Percentiles rank a stretch among this genome's conserved stretches.
These are phyloP conservation scores for Ogataea nonfermentans DNA, from an alignment of 805 yeast species.

Conservation along the genomic window DNA sequence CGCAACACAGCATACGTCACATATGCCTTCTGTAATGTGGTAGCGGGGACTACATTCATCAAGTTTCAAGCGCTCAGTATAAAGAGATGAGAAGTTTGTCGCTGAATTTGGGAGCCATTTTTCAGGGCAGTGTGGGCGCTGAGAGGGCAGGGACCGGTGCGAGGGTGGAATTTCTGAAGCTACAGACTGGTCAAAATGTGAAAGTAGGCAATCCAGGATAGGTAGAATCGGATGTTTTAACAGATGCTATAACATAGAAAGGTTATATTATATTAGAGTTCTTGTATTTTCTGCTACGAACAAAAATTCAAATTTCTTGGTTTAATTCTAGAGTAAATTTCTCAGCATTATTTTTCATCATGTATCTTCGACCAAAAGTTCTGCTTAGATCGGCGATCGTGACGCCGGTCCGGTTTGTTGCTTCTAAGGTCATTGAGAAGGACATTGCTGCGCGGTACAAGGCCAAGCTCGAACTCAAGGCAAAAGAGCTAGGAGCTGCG, in stretches of 20 bases:
- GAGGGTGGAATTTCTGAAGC: slow-evolving; percentile 1
- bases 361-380: slow-evolving; percentile 5
- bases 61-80: background rate
- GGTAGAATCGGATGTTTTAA: too few relatives aligned
- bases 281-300: too few relatives aligned
- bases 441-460: slow-evolving; percentile 39
- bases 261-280: too few relatives aligned
- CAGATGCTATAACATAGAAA: too few relatives aligned
- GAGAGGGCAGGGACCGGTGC: slow-evolving; percentile 5
- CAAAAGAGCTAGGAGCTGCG: slow-evolving; percentile 41
- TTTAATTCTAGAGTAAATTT: too few relatives aligned
- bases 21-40: slow-evolving; percentile 2
- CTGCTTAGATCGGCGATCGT: slow-evolving; percentile 8
- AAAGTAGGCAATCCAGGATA: too few relatives aligned
- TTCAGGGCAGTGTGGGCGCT: slow-evolving; percentile 2
- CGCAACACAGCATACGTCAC: too few relatives aligned
- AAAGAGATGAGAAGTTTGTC: background rate
- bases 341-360: background rate
- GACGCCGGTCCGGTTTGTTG: slow-evolving; percentile 27
- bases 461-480: slow-evolving; percentile 40
- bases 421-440: slow-evolving; percentile 30
- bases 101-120: slow-evolving; percentile 5
- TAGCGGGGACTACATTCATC: background rate
- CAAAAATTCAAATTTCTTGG: too few relatives aligned
- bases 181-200: too few relatives aligned